These are phyloP conservation scores for Pleurotus pulmonarius DNA, from an alignment of 768 basidiomycete species.

Conservation along the genomic window DNA sequence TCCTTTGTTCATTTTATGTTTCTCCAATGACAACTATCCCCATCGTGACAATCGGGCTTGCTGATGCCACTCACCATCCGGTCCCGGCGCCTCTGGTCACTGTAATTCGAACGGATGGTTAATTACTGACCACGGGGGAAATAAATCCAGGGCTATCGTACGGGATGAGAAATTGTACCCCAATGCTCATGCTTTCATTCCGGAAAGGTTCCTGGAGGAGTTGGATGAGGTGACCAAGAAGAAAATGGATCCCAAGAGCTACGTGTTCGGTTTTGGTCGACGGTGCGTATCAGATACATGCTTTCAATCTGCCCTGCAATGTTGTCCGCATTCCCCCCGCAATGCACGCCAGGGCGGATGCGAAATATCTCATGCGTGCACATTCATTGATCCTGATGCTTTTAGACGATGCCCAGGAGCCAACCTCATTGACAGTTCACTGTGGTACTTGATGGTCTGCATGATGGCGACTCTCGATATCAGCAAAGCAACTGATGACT, in stretches of 20 bases:
- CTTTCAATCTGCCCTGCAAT: slow-evolving; percentile 7
- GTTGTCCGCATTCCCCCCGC: slow-evolving; percentile 1
- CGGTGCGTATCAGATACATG: slow-evolving; percentile 21
- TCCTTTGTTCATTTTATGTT: neutral
- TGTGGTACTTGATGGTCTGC: slow-evolving; percentile 15
- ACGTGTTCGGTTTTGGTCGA: slow-evolving; percentile 39
- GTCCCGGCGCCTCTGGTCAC: too few species aligned
- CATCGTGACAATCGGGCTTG: neutral
- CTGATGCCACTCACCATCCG: neutral
- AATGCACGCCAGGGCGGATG: too few species aligned
- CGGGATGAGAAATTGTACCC: slow-evolving; percentile 25
- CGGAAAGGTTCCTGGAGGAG: slow-evolving; percentile 30
- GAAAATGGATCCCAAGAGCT: slow-evolving; percentile 19
- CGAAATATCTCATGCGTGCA: neutral
- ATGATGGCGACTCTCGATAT: slow-evolving; percentile 18
- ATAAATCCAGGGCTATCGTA: slow-evolving; percentile 23
- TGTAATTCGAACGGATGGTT: too few species aligned
- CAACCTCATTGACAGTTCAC: slow-evolving; percentile 58
- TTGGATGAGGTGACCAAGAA: slow-evolving; percentile 22
- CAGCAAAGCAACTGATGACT: slow-evolving; percentile 35
- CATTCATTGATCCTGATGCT: neutral
- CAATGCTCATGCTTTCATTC: slow-evolving; percentile 29
- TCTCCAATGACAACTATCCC: neutral
- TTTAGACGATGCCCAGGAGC: slow-evolving; percentile 59
- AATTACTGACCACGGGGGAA: too few species aligned